phyloP scores from a whole-genome alignment of 139 green algal species.

The Volvox africanus region DNA sequence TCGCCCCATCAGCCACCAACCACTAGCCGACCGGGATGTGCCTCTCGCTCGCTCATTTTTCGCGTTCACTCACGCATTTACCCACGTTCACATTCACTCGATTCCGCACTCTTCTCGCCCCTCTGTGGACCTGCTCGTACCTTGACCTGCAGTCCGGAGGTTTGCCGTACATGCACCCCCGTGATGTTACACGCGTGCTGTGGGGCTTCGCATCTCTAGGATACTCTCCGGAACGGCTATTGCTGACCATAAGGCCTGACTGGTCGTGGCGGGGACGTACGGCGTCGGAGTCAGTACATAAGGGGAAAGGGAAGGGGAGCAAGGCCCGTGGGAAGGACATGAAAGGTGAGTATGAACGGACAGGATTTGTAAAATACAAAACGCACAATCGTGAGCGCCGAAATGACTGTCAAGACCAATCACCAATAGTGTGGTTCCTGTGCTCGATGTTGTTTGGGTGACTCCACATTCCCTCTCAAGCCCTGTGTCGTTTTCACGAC shows the following conservation, averaged over 20 bases:
- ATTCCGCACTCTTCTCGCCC: too few species aligned
- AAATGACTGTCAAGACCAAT: too few species aligned
- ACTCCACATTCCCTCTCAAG: too few species aligned
- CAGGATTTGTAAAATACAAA: too few species aligned
- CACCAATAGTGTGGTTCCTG: too few species aligned
- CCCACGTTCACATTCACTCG: neutral
- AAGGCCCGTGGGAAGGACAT: neutral
- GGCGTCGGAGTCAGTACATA: neutral
- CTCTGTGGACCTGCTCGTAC: neutral
- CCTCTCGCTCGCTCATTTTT: neutral
- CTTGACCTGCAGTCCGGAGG: constrained; percentile 9
- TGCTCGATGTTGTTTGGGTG: too few species aligned
- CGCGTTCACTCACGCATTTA: neutral
- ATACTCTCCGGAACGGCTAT: constrained; percentile 47
- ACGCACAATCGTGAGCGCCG: too few species aligned
- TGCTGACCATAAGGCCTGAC: constrained; percentile 37
- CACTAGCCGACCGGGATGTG: too few species aligned
- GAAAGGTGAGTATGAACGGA: too few species aligned
- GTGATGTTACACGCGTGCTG: constrained; percentile 39
- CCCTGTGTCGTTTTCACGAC: too few species aligned
- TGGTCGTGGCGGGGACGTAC: constrained; percentile 30
- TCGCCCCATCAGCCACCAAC: too few species aligned
- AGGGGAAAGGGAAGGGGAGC: neutral
- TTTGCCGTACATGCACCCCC: constrained; percentile 17
- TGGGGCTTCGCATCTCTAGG: constrained; percentile 63